Base-by-base conservation (phyloP, 306 rosid genomes). In the Crotalaria pallida region DNA sequence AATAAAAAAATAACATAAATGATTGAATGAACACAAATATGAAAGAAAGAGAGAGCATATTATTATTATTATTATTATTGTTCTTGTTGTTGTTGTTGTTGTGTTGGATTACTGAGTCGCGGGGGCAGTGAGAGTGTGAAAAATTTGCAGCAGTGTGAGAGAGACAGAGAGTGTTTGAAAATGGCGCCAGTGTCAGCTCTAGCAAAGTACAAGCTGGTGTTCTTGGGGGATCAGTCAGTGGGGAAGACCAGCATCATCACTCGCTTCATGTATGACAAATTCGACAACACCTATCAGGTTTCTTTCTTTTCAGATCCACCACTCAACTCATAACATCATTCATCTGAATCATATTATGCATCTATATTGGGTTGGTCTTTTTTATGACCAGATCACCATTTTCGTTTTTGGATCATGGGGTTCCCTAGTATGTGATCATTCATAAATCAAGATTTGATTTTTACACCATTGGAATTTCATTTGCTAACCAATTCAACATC, bases 221-320 rank as follows among this genome's bases (percentile, higher is more conserved):
- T 81, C 55, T 67, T 81, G 65, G 85, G 82, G 34, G 85, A 81
- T 51, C 85, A 81, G 60, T 81, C 82, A 2, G 85, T 81, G 57
- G 85, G 85, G 45, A 81, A 81, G 58, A 81, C 85, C 66, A 81
- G 85, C 60, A 77, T 81, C 79, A 81, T 81, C 76, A 81, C 85
- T 41, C 85, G 82, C 76, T 81, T 81, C 65, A 81, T 81, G 85
- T 81, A 81, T 38, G 82, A 81, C 41, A 81, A 81, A 73, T 81
- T 81, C 40, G 85, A 81, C 23, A 81, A 73, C 66, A 81, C 85
- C 36, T 81, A 81, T 67, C 85, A 81, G 85, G 79, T 81, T 10
- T 16, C 22, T 2, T 24, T 19, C 13, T 0, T 17, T 18, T 61
- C 65, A 61, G 79, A 72, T 81, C 77, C 74, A 44, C 7, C 31